Evolutionary conservation across 371 early-diverging fungal genomes (phyloP).

Genomic region (Mucor mucedo): DNA sequence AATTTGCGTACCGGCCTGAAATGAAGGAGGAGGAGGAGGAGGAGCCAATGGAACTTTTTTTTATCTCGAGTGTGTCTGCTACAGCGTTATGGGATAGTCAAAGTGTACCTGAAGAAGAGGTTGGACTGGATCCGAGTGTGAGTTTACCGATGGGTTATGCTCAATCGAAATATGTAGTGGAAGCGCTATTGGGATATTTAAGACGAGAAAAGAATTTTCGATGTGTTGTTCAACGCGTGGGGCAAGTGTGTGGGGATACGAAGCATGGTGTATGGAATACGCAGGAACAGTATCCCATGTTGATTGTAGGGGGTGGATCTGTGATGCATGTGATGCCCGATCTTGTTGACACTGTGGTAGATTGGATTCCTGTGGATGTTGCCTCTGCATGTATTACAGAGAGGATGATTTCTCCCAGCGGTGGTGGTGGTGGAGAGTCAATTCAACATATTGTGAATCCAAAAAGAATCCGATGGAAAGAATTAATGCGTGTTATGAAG

Average conservation of each 20-base stretch:
- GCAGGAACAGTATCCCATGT: slow-evolving; percentile 38
- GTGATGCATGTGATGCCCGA: slow-evolving; percentile 30
- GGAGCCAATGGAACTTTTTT: slow-evolving; percentile 34
- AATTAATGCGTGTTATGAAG: slow-evolving; percentile 25
- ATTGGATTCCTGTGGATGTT: slow-evolving; percentile 47
- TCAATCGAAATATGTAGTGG: slow-evolving; percentile 46
- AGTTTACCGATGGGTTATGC: slow-evolving; percentile 46
- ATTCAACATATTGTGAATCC: slow-evolving; percentile 44
- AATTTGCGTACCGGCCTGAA: slow-evolving; percentile 31
- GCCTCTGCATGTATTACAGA: slow-evolving; percentile 37
- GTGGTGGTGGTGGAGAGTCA: too few relatives aligned
- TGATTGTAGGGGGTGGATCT: slow-evolving; percentile 29
- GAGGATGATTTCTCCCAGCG: slow-evolving; percentile 28
- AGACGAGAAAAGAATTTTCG: slow-evolving; percentile 36
- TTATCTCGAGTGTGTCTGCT: slow-evolving; percentile 38
- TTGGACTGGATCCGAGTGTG: slow-evolving; percentile 27
- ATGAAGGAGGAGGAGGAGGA: not conserved
- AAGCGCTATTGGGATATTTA: slow-evolving; percentile 32
- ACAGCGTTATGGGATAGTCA: slow-evolving; percentile 1
- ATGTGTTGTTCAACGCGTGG: slow-evolving; percentile 42
- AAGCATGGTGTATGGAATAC: slow-evolving; percentile 45
- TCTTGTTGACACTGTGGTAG: slow-evolving; percentile 23
- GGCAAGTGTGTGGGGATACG: slow-evolving; percentile 49
- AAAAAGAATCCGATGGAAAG: slow-evolving; percentile 22
- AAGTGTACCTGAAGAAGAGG: slow-evolving; percentile 27